Evolutionary conservation across 2,329 filamentous ascomycete genomes (phyloP), one percentile per base, ranked within the genome.

Genomic region (Pseudogymnoascus sp.): DNA sequence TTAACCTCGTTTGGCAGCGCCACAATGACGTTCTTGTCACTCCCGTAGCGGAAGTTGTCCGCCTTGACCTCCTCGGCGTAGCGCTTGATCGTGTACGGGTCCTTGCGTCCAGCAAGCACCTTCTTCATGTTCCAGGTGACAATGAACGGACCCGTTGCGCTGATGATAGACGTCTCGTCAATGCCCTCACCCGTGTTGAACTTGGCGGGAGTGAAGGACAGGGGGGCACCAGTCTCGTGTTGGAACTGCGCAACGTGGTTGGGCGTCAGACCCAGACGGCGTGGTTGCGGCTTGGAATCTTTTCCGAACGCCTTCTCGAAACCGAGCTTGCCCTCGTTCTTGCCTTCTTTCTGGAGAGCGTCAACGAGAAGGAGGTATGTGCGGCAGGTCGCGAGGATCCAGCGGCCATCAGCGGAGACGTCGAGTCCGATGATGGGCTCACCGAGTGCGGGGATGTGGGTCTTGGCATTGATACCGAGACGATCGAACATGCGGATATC

Each of bases 11-110:
- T 96, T 2, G 94, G 92, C 66, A 99, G 79, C 0, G 94, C 94
- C 36, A 99, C 93, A 71, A 99, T 96, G 70, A 99, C 91, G 71
- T 97, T 97, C 84, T 96, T 96, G 75, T 99, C 94, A 4, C 88
- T 92, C 55, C 93, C 93, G 71, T 92, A 99, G 71, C 94, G 92
- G 85, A 99, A 99, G 74, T 99, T 96, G 74, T 99, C 94, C 3
- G 94, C 94, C 81, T 95, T 97, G 72, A 99, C 92, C 66, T 96
- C 89, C 71, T 99, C 94, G 0, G 86, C 83, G 73, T 99, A 99
- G 13, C 94, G 88, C 81, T 97, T 97, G 81, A 99, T 97, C 68
- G 87, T 90, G 78, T 99, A 99, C 0, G 93, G 89, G 64, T 94
- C 89, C 75, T 92, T 94, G 66, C 83, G 84, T 60, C 90, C 91